Evolutionary conservation across 2,329 filamentous ascomycete genomes (phyloP).

Genomic region (Colletotrichum tropicale): DNA sequence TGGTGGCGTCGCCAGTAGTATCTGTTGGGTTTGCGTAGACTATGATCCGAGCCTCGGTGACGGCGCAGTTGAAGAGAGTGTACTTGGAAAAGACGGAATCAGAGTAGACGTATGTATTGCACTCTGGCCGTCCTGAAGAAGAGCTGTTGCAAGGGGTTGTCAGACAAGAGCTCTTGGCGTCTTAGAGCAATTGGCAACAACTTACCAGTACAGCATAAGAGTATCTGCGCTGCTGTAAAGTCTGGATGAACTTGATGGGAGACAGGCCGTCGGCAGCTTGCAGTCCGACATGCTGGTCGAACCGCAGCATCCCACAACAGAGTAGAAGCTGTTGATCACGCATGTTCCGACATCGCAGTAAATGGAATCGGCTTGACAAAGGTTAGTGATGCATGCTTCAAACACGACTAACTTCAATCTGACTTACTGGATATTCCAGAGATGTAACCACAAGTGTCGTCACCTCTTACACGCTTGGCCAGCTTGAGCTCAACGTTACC

Average conservation of each 20-base stretch:
- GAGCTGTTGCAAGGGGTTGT: slow-evolving; percentile 19
- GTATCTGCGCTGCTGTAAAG: slow-evolving; percentile 27
- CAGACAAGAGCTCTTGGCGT: neutral
- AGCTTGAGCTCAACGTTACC: slow-evolving; percentile 14
- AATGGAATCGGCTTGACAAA: slow-evolving; percentile 22
- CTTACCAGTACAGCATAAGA: slow-evolving; percentile 35
- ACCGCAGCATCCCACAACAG: slow-evolving; percentile 35
- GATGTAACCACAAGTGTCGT: slow-evolving; percentile 37
- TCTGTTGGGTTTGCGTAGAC: slow-evolving; percentile 25
- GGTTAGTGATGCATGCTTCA: neutral
- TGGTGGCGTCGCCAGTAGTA: neutral
- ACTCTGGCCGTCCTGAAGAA: slow-evolving; percentile 26
- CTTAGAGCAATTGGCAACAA: neutral
- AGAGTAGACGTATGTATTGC: slow-evolving; percentile 32
- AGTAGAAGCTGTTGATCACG: slow-evolving; percentile 30
- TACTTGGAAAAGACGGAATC: slow-evolving; percentile 26
- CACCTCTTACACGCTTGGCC: slow-evolving; percentile 25
- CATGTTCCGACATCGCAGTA: slow-evolving; percentile 32
- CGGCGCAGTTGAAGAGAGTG: slow-evolving; percentile 33
- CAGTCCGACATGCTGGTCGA: slow-evolving; percentile 24
- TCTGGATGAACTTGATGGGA: slow-evolving; percentile 26
- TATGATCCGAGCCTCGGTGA: slow-evolving; percentile 21
- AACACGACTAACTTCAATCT: too few relatives aligned
- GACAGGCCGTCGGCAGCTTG: slow-evolving; percentile 28
- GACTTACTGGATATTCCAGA: slow-evolving; percentile 27